Percentiles rank a stretch among this genome's conserved stretches.
Evolutionary conservation across 78 protist genomes (phyloP).

Genomic region (Mantamonas sphyraenae): DNA sequence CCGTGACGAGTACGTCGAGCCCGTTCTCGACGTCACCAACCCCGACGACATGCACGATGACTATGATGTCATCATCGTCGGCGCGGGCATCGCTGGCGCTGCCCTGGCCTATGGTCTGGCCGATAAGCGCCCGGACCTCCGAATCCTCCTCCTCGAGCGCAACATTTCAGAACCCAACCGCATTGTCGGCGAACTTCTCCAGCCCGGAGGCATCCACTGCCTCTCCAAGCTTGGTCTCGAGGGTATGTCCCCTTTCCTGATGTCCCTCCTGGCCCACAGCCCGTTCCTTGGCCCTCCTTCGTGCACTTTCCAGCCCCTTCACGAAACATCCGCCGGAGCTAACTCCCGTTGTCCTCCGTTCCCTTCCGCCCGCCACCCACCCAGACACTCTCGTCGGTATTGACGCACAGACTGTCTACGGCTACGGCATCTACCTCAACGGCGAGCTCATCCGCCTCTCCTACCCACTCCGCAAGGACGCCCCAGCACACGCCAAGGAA

Average conservation of each 20-base stretch:
- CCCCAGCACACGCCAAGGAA: no score
- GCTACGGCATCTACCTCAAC: slow-evolving; percentile 37
- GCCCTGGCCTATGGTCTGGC: slow-evolving; percentile 53
- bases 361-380: no score
- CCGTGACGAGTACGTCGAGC: no score
- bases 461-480: no score
- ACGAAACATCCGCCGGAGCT: no score
- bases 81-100: slow-evolving; percentile 65
- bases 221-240: slow-evolving; percentile 52
- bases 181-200: slow-evolving; percentile 76
- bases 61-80: slow-evolving; percentile 60
- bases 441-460: slow-evolving; percentile 12
- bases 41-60: no score
- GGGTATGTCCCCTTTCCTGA: neutral
- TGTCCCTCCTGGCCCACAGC: no score
- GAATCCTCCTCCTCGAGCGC: slow-evolving; percentile 52
- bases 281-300: no score
- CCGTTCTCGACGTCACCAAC: no score
- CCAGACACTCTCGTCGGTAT: slow-evolving; percentile 49
- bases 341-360: no score
- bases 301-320: no score
- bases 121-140: slow-evolving; percentile 28
- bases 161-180: slow-evolving; percentile 58
- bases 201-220: slow-evolving; percentile 68
- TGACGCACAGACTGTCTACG: slow-evolving; percentile 35